Evolutionary conservation across 306 rosid species (phyloP), one percentile per base, ranked within the genome.

Genomic region (Parietaria judaica): DNA sequence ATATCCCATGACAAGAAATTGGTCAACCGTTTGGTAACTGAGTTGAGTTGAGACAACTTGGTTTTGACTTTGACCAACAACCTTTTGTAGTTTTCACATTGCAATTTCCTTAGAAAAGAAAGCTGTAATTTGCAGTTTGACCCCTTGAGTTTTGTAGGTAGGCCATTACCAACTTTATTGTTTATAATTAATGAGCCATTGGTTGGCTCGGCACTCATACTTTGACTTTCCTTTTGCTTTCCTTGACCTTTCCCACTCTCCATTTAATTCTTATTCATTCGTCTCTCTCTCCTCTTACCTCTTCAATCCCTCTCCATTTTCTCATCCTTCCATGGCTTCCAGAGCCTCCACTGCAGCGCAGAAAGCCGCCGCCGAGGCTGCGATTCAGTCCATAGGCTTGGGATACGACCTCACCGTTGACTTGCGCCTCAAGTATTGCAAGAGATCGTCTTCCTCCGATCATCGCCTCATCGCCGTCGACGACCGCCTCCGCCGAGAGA

Each of bases 371-470:
- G 85, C 74, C 31, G 67, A 71, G 56, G 76, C 69, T 16, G 95
- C 79, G 0, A 78, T 87, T 7, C 41, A 35, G 10, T 75, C 83
- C 3, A 65, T 87, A 47, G 95, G 95, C 1, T 64, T 79, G 36
- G 95, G 95, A 1, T 84, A 75, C 67, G 95, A 87, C 70, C 81
- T 87, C 50, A 60, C 83, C 68, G 69, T 56, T 55, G 95, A 87
- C 80, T 78, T 87, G 56, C 78, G 61, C 23, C 84, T 87, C 65
- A 87, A 87, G 70, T 84, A 45, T 43, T 84, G 90, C 61, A 84
- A 87, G 63, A 47, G 46, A 37, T 14, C 44, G 39, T 57, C 78
- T 45, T 10, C 36, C 51, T 62, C 44, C 17, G 83, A 77, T 57
- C 71, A 80, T 10, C 70, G 80, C 38, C 63, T 86, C 67, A 77